A percentile compares a stretch with the other conserved stretches of the same genome.
Conservation (phyloP, 2,329 filamentous ascomycete species). For the Phialophora chinensis region DNA sequence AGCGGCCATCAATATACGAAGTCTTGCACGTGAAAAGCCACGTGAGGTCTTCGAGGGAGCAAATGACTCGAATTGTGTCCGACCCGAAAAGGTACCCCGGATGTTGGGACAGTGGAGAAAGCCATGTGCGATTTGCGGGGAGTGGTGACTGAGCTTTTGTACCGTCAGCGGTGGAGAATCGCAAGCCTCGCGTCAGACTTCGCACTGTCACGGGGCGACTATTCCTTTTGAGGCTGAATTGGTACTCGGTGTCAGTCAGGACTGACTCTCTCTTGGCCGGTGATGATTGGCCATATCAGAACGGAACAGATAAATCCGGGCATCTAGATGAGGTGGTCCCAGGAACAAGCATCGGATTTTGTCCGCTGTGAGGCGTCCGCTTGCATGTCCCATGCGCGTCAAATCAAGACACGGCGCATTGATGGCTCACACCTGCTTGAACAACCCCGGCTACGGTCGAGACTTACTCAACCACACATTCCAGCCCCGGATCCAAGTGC, state of each 20-base stretch:
- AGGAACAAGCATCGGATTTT: neutral
- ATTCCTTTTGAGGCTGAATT: conserved; percentile 3
- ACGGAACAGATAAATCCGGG: neutral
- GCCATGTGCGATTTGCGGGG: neutral
- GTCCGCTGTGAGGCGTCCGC: neutral
- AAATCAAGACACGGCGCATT: neutral
- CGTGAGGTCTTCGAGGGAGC: neutral
- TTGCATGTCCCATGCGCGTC: neutral
- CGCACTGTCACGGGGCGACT: conserved; percentile 4
- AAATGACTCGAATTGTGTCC: conserved; percentile 14
- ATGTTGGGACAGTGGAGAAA: conserved; percentile 10
- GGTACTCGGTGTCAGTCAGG: neutral
- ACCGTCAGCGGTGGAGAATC: conserved; percentile 21
- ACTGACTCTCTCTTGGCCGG: conserved; percentile 1
- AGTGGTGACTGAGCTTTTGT: conserved; percentile 22
- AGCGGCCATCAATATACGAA: neutral
- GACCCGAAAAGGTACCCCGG: conserved; percentile 2
- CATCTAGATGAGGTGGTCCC: neutral
- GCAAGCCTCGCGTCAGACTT: conserved; percentile 12
- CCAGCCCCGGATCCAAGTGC: conserved; percentile 3
- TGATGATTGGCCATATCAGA: neutral
- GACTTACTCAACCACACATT: neutral
- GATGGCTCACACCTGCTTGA: too few species aligned
- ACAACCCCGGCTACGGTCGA: neutral
- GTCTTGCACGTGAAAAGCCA: neutral